Percentiles rank a stretch among this genome's conserved stretches.
Conservation (phyloP, 176 grass and related monocot genomes). For the Lolium multiflorum region DNA sequence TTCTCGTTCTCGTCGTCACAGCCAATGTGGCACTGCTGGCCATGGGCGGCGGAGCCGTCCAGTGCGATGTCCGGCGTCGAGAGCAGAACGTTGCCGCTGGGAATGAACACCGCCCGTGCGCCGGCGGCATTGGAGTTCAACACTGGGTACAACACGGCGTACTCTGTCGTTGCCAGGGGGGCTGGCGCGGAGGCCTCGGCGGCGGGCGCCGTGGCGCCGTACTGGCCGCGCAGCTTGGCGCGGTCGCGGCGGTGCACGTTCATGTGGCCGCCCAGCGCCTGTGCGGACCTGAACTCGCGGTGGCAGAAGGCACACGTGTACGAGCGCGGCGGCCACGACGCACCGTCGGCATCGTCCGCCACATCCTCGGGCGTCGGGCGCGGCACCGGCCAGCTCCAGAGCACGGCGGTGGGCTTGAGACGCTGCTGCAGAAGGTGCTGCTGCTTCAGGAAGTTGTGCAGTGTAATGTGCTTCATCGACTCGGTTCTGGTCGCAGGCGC, state of each 20-base stretch:
- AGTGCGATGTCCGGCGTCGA: slow-evolving; percentile 18
- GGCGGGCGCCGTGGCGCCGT: neutral
- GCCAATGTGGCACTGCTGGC: slow-evolving; percentile 24
- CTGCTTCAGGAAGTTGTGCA: slow-evolving; percentile 51
- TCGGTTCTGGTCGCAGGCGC: slow-evolving; percentile 40
- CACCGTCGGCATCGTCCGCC: slow-evolving; percentile 40
- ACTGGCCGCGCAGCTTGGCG: slow-evolving; percentile 53
- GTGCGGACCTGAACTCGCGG: slow-evolving; percentile 69
- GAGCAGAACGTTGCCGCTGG: slow-evolving; percentile 38
- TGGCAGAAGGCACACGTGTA: slow-evolving; percentile 69
- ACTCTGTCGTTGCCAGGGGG: neutral
- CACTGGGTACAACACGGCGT: slow-evolving; percentile 53
- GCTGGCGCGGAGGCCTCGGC: slow-evolving; percentile 5
- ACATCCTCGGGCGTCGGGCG: neutral
- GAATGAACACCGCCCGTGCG: slow-evolving; percentile 46
- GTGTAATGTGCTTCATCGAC: slow-evolving; percentile 29
- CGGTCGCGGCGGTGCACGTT: slow-evolving; percentile 80
- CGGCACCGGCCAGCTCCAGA: slow-evolving; percentile 50
- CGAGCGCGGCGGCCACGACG: slow-evolving; percentile 58
- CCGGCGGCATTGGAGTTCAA: slow-evolving; percentile 45
- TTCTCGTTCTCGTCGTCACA: slow-evolving; percentile 35
- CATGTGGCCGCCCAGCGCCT: slow-evolving; percentile 68
- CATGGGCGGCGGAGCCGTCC: neutral
- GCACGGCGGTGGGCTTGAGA: slow-evolving; percentile 54
- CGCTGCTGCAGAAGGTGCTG: slow-evolving; percentile 35